Percentiles rank a stretch among this genome's conserved stretches.
Conservation (phyloP, 1,284 basidiomycete genomes). For the Puccinia horiana region DNA sequence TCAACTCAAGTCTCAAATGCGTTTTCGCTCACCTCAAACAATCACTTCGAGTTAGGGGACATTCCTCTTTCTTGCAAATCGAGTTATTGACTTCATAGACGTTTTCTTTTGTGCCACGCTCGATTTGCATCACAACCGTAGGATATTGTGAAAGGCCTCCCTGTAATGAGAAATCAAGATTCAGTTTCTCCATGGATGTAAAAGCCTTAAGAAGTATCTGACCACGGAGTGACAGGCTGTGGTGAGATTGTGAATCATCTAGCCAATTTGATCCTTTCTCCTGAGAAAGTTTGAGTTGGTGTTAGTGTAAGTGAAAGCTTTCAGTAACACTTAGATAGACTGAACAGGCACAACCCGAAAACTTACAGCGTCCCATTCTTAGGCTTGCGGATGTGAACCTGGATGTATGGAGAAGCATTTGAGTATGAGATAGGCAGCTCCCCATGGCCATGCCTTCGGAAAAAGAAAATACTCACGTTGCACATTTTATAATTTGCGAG, state of each 20-base stretch:
- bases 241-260: conserved; percentile 10
- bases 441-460: too few species aligned
- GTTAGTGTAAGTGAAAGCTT: too few species aligned
- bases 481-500: neutral
- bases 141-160: conserved; percentile 2
- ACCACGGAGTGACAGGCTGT: neutral
- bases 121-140: neutral
- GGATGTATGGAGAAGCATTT: too few species aligned
- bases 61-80: conserved; percentile 4
- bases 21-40: conserved; percentile 13
- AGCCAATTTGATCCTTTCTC: neutral
- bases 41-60: conserved; percentile 7
- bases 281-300: neutral
- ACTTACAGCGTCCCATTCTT: neutral
- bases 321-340: too few species aligned
- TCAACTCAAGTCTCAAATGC: too few species aligned
- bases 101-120: conserved; percentile 4
- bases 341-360: neutral
- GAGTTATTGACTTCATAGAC: neutral
- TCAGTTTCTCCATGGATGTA: neutral
- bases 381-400: conserved; percentile 4
- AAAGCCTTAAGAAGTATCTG: neutral
- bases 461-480: conserved; percentile 10
- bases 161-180: neutral
- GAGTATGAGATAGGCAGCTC: too few species aligned